These are phyloP conservation scores for Stevia rebaudiana DNA, from an alignment of 140 eudicot species.

Conservation along the genomic window DNA sequence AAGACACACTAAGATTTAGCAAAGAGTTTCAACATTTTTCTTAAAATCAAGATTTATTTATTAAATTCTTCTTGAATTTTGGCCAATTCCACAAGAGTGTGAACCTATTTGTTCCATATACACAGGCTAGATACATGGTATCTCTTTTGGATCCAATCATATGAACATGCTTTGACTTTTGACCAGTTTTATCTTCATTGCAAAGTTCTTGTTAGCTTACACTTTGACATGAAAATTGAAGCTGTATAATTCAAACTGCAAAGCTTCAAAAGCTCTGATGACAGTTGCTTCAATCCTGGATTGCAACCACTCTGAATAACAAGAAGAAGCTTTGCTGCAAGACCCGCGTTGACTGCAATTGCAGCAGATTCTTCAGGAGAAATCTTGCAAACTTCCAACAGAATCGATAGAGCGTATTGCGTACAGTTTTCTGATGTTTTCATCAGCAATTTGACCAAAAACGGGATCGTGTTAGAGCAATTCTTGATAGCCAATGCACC, in stretches of 20 bases:
- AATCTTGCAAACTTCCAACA: slow-evolving; percentile 53
- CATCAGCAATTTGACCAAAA: slow-evolving; percentile 37
- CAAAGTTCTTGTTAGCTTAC: slow-evolving; percentile 66
- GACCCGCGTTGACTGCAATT: slow-evolving; percentile 27
- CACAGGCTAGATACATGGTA: neutral
- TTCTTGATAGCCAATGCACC: slow-evolving; percentile 3
- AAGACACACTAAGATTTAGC: too few relatives aligned
- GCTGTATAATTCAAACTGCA: slow-evolving; percentile 60
- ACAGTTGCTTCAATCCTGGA: slow-evolving; percentile 51
- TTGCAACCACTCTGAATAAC: slow-evolving; percentile 75
- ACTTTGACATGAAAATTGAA: slow-evolving; percentile 61
- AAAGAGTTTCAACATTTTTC: too few relatives aligned
- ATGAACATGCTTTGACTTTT: neutral
- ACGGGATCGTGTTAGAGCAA: neutral
- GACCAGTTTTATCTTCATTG: slow-evolving; percentile 36
- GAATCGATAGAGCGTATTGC: slow-evolving; percentile 41
- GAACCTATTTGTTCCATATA: too few relatives aligned
- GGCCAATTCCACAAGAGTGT: too few relatives aligned
- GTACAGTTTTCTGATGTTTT: slow-evolving; percentile 53
- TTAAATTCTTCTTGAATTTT: too few relatives aligned
- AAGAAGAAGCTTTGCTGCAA: slow-evolving; percentile 1
- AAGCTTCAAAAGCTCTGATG: slow-evolving; percentile 69
- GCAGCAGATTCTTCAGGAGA: slow-evolving; percentile 53
- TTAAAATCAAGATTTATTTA: too few relatives aligned
- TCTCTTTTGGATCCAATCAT: neutral